A percentile compares a stretch with the other conserved stretches of the same genome.
phyloP scores from a whole-genome alignment of 495 filamentous ascomycete species.

The Xylaria scruposa region DNA sequence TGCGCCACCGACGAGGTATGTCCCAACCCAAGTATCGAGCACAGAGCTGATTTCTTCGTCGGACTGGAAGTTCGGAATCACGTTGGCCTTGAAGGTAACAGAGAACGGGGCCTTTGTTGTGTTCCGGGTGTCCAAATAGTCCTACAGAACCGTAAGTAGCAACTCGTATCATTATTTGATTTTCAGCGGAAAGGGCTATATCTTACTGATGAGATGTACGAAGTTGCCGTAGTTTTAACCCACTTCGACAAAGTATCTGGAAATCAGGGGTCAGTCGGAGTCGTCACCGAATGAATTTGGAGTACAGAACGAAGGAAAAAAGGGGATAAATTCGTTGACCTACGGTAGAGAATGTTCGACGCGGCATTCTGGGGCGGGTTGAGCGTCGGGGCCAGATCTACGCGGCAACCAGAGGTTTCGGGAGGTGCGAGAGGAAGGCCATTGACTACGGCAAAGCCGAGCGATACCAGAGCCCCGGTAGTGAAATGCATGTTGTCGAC shows the following conservation, averaged over 20 bases:
- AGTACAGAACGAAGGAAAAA: background rate
- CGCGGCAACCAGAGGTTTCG: conserved; percentile 8
- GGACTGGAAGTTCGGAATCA: conserved; percentile 15
- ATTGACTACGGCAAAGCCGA: conserved; percentile 17
- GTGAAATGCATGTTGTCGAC: conserved; percentile 19
- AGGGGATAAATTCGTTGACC: background rate
- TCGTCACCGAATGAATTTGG: background rate
- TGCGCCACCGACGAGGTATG: conserved; percentile 17
- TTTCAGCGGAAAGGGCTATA: too few species aligned
- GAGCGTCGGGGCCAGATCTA: conserved; percentile 13
- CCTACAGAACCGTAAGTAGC: background rate
- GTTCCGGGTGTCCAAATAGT: conserved; percentile 19
- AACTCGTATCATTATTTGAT: background rate
- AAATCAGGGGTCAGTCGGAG: background rate
- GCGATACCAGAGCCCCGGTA: background rate
- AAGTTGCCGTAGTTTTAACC: background rate
- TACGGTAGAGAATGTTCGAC: conserved; percentile 19
- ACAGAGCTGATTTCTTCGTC: background rate
- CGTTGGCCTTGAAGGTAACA: conserved; percentile 15
- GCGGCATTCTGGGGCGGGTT: conserved; percentile 3
- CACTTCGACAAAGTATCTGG: conserved; percentile 21
- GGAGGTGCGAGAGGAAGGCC: conserved; percentile 11
- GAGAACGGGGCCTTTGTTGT: conserved; percentile 21
- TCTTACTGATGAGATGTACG: conserved; percentile 23
- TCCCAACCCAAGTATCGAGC: conserved; percentile 7